Evolutionary conservation across 192 early-diverging fungal species (phyloP), one percentile per base, ranked within the genome.

Genomic region (Coemansia sp.): DNA sequence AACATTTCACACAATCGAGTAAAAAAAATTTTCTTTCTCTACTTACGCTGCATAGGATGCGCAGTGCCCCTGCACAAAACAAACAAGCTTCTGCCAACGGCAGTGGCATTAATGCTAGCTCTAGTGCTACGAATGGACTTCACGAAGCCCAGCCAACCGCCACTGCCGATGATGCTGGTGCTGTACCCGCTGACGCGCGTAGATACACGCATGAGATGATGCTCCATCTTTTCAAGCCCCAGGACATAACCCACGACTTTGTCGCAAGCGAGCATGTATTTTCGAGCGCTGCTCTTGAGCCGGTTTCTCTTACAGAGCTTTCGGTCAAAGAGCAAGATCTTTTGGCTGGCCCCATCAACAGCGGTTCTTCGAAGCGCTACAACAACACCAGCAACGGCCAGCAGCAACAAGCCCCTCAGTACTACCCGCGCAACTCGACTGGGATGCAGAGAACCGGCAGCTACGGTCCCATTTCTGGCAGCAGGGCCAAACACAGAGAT

Each of bases 131-230:
- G 40, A 59, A 20, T 20, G 54, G 29, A 11, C 54, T 31, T 32
- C 54, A 14, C 29, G 14, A 1, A 56, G 31, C 54, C 30, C 54
- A 31, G 8, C 54, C 54, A 31, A 25, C 51, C 20, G 34, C 40
- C 28, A 6, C 56, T 25, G 40, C 42, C 38, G 56, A 50, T 5
- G 60, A 60, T 30, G 61, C 22, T 38, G 58, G 55, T 10, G 25
- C 70, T 10, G 83, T 71, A 5, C 72, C 72, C 5, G 38, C 84
- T 20, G 84, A 84, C 32, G 76, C 86, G 14, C 88, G 85, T 67
- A 87, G 85, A 79, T 92, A 90, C 75, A 87, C 89, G 14, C 89
- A 88, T 56, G 91, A 91, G 40, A 80, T 84, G 40, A 91, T 92
- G 89, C 76, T 92, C 11, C 85, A 84, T 17, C 73, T 92, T 40